Base-by-base conservation (phyloP, 2,329 filamentous ascomycete species). In the Fusarium bactridioides region DNA sequence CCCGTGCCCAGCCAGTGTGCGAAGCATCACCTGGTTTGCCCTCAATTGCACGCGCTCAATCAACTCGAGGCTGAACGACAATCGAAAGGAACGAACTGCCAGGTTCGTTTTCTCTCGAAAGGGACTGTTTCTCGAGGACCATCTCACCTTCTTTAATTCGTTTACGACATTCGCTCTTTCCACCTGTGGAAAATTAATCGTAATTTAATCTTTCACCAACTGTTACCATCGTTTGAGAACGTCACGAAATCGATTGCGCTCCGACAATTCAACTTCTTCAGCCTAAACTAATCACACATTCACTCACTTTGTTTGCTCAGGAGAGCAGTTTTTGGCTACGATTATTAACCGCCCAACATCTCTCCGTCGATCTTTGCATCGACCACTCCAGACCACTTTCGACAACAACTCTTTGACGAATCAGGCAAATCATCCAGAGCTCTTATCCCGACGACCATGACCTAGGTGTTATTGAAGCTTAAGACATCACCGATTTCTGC, bases 261-360 rank as follows among this genome's bases (percentile, higher is more conserved):
- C 58, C 61, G 45, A 55, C 60, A 66, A 50, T 64, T 61, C 54
- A 70, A 73, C 51, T 57, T 65, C 33, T 54, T 63, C 68, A 70
- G 58, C 60, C 67, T 63, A 57, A 66, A 62, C 73, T 57, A 69
- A 62, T 69, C 65, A 57, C 43, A 57, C 62, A 64, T 62, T 55
- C 69, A 74, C 68, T 51, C 69, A 72, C 69, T 74, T 70, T 70
- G 65, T 73, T 73, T 64, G 64, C 67, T 71, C 60, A 63, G 41
- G 56, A 72, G 74, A 76, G 68, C 45, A 68, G 61, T 76, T 81
- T 80, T 79, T 78, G 78, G 73, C 77, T 80, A 80, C 78, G 70
- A 76, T 76, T 74, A 73, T 78, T 66, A 71, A 68, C 67, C 67
- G 67, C 66, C 70, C 63, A 79, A 70, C 74, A 78, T 78, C 70